Percentiles rank a stretch among this genome's conserved stretches.
phyloP scores from a whole-genome alignment of 1,284 basidiomycete genomes.

The Fomitiporia mediterranea region DNA sequence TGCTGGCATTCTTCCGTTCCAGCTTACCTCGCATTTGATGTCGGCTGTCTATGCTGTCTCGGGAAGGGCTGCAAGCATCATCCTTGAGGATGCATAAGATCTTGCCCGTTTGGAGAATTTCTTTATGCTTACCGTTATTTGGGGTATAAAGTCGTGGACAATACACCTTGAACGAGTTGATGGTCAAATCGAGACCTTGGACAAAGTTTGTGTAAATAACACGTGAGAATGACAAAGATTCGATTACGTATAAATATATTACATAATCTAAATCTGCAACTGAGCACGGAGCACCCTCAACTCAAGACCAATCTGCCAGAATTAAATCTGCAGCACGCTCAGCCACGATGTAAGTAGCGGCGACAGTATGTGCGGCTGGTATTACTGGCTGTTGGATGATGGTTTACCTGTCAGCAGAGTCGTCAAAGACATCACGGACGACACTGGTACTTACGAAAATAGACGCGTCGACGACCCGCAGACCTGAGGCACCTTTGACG shows the following conservation, averaged over 20 bases:
- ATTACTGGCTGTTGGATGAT: conserved; percentile 21
- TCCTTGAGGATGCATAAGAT: conserved; percentile 13
- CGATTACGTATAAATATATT: background rate
- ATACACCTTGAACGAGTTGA: too few species aligned
- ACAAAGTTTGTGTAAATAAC: too few species aligned
- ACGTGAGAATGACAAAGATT: too few species aligned
- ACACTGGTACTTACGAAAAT: conserved; percentile 32
- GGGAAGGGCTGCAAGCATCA: conserved; percentile 26
- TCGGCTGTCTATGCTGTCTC: conserved; percentile 31
- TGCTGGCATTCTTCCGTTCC: conserved; percentile 28
- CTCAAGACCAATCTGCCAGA: too few species aligned
- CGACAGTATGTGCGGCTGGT: conserved; percentile 22
- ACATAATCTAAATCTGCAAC: background rate
- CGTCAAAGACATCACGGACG: too few species aligned
- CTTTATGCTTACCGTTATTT: too few species aligned
- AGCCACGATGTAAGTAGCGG: conserved; percentile 21
- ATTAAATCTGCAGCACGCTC: conserved; percentile 24
- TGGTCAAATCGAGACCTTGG: too few species aligned
- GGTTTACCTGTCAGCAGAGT: too few species aligned
- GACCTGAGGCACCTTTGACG: conserved; percentile 32
- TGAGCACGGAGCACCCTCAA: too few species aligned
- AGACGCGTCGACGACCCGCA: conserved; percentile 37
- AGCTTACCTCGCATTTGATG: conserved; percentile 31
- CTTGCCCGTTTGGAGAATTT: too few species aligned
- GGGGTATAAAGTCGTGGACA: too few species aligned